Evolutionary conservation across 1,139 yeast genomes (phyloP), one percentile per base, ranked within the genome.

Genomic region (Pichia sp.): DNA sequence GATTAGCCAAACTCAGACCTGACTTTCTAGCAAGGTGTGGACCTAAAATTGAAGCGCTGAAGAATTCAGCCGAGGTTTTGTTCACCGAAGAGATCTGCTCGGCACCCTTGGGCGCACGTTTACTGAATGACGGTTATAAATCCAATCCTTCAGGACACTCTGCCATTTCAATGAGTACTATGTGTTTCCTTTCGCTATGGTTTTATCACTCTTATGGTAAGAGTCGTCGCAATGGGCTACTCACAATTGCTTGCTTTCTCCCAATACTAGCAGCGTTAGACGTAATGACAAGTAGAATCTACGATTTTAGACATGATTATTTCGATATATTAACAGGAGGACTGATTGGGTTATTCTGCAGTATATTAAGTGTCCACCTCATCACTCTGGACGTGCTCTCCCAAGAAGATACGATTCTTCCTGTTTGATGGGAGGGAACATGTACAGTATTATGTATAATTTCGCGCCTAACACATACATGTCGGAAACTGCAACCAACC

Each of bases 81-180:
- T 49, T 48, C 27, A 40, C 47, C 4, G 47, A 49, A 7, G 48
- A 50, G 1, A 82, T 79, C 1, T 83, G 92, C 55, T 78, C 88
- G 1, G 70, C 79, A 36, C 69, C 59, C 44, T 71, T 67, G 44
- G 64, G 61, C 48, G 57, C 48, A 36, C 61, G 58, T n/a, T 42
- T 56, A 5, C 64, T 84, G 37, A 60, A 68, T 50, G 95, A 85
- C 55, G 95, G 94, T 0, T 81, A 79, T 57, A 72, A 87, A 57
- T 79, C 87, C 2, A 83, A 90, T 11, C 95, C 95, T 0, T 80
- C 87, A 3, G 92, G 92, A 2, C 90, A 82, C 54, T 77, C 85
- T 4, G 77, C 82, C 50, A 66, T 77, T 49, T 72, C 81, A 45
- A 80, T 77, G 64, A 73, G 82, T 11, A 92, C 92, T 0, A 66